A percentile compares a stretch with the other conserved stretches of the same genome.
phyloP scores from a whole-genome alignment of 2,329 filamentous ascomycete species.

The Aspergillus terreus region DNA sequence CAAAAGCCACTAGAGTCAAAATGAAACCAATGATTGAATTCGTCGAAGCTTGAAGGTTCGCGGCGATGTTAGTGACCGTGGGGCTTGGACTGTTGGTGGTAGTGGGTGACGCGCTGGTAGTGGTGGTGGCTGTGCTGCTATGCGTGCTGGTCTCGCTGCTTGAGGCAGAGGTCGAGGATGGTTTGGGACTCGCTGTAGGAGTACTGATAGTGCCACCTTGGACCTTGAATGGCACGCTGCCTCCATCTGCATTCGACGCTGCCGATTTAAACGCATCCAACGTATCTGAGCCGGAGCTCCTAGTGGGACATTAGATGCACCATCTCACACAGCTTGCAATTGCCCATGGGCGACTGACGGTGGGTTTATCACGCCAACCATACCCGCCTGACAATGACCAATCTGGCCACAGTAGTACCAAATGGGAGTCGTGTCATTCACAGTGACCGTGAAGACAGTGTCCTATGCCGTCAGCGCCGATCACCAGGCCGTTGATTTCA shows the following conservation, averaged over 20 bases:
- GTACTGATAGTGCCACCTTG: background rate
- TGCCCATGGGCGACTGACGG: constrained; percentile 9
- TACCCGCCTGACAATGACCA: constrained; percentile 70
- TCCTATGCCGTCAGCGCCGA: background rate
- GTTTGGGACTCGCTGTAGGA: background rate
- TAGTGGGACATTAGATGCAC: constrained; percentile 1
- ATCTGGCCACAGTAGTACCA: constrained; percentile 77
- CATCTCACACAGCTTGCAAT: background rate
- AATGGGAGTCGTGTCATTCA: constrained; percentile 67
- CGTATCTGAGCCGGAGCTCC: constrained; percentile 6
- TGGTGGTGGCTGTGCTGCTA: background rate
- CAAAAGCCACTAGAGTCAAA: too few relatives aligned
- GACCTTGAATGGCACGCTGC: background rate
- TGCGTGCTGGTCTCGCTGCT: background rate
- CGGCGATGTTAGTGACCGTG: background rate
- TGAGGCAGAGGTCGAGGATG: background rate
- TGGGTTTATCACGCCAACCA: constrained; percentile 74
- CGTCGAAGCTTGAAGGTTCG: background rate
- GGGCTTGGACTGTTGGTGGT: background rate
- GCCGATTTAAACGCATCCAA: constrained; percentile 9
- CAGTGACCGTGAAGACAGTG: constrained; percentile 63
- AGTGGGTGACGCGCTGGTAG: background rate
- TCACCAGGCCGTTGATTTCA: too few relatives aligned
- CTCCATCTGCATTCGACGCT: constrained; percentile 4
- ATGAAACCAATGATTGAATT: background rate